Base-by-base conservation (phyloP, 2,329 filamentous ascomycete genomes). In the Phaeoacremonium minimum region DNA sequence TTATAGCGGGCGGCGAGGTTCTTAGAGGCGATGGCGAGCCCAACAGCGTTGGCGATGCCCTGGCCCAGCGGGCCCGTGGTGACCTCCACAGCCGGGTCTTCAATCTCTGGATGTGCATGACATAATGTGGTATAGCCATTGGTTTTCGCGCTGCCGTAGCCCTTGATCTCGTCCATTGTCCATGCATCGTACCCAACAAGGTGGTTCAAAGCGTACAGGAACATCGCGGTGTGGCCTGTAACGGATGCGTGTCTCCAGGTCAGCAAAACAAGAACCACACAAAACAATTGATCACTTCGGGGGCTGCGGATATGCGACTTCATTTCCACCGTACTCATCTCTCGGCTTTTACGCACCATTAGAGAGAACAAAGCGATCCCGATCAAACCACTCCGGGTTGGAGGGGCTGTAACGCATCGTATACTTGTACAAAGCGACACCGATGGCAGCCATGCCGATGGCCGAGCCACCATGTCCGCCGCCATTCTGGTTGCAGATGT, bases 371-470 rank as follows among this genome's bases (percentile, higher is more conserved):
- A 82, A 81, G 15, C 76, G 69, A 46, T 82, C 77, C 22, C 77
- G 64, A 52, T 82, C 78, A 61, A 81, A 80, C 52, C 62, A 82
- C 29, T 64, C 49, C 7, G 73, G 69, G 28, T 69, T 69, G n/a
- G 59, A 56, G 1, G 77, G 77, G 3, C 72, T 67, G 48, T 78
- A 82, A 31, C 64, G 63, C 78, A 83, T 82, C 5, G 64, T 63
- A 49, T 83, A 79, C 46, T 79, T 81, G n/a, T 26, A 26, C 11
- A 18, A 54, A 4, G 76, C 71, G 15, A 81, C 61, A 8, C 77
- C 77, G 37, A 82, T 80, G 4, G 73, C 76, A 15, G 75, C 76
- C 63, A 80, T 80, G 26, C 75, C 74, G 52, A 80, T 78, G 14
- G 72, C 73, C 37, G 67, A 67, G 40, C 69, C 72, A 29, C 42